A percentile compares a stretch with the other conserved stretches of the same genome.
phyloP scores from a whole-genome alignment of 2,329 filamentous ascomycete species.

The Penicillium sp. region DNA sequence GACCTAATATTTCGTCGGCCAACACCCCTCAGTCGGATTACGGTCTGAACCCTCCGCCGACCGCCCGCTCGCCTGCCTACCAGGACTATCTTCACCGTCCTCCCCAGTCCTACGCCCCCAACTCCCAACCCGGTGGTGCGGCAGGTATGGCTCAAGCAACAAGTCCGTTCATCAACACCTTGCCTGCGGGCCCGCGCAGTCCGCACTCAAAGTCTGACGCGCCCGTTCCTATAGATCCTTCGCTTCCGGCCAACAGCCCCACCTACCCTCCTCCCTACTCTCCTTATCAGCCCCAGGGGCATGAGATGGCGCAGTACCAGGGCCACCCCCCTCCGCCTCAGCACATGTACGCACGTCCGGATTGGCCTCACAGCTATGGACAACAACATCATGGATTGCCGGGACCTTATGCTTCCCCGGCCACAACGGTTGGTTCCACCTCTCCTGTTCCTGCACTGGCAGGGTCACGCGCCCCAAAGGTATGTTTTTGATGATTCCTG shows the following conservation, averaged over 20 bases:
- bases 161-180: slow-evolving; percentile 79
- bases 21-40: slow-evolving; percentile 89
- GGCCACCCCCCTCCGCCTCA: slow-evolving; percentile 48
- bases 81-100: slow-evolving; percentile 81
- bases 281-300: slow-evolving; percentile 75
- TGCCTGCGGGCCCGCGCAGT: slow-evolving; percentile 53
- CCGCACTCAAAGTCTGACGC: slow-evolving; percentile 79
- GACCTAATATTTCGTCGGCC: slow-evolving; percentile 70
- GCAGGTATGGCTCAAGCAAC: slow-evolving; percentile 98
- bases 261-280: slow-evolving; percentile 86
- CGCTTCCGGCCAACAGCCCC: slow-evolving; percentile 88
- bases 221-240: slow-evolving; percentile 98
- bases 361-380: slow-evolving; percentile 47
- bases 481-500: slow-evolving; percentile 49
- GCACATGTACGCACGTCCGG: slow-evolving; percentile 49
- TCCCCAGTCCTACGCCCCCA: slow-evolving; percentile 67
- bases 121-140: slow-evolving; percentile 69
- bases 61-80: slow-evolving; percentile 76
- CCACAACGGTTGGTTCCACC: slow-evolving; percentile 58
- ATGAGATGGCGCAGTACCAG: slow-evolving; percentile 77
- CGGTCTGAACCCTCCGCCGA: slow-evolving; percentile 68
- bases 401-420: slow-evolving; percentile 50
- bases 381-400: slow-evolving; percentile 49
- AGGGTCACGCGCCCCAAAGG: slow-evolving; percentile 60
- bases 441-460: slow-evolving; percentile 58